phyloP scores from a whole-genome alignment of 495 filamentous ascomycete species.

The Penicillium argentinense region DNA sequence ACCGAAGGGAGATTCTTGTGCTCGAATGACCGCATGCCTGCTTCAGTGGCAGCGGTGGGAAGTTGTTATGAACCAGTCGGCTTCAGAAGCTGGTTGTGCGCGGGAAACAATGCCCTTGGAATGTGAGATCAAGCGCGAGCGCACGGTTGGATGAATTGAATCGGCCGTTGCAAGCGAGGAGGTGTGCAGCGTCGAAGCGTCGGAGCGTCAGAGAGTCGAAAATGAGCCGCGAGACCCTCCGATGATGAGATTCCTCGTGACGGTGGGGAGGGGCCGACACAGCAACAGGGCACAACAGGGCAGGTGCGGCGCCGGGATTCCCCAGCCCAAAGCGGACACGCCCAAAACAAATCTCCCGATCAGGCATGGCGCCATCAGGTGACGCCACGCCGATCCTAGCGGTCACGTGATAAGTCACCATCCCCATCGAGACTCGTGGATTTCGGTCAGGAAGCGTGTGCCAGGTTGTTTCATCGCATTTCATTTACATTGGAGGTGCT shows the following conservation, averaged over 20 bases:
- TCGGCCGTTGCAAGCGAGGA: no score
- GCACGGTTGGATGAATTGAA: neutral
- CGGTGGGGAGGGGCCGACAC: conserved; percentile 17
- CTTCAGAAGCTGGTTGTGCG: conserved; percentile 1
- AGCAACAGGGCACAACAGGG: conserved; percentile 16
- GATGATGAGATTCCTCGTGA: conserved; percentile 28
- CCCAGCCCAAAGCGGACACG: conserved; percentile 19
- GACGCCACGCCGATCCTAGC: conserved; percentile 23
- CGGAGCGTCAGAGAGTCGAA: conserved; percentile 4
- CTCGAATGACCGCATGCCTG: conserved; percentile 47
- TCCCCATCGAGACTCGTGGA: no score
- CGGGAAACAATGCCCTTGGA: conserved; percentile 12
- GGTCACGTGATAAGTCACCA: conserved; percentile 17
- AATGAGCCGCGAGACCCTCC: conserved; percentile 2
- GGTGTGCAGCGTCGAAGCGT: no score
- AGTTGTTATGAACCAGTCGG: conserved; percentile 13
- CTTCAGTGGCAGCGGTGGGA: conserved; percentile 34
- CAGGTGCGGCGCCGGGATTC: conserved; percentile 32
- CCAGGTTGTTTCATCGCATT: no score
- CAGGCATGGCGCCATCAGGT: conserved; percentile 34
- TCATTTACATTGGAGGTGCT: no score
- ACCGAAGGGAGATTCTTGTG: conserved; percentile 24
- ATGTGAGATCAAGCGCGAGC: conserved; percentile 34
- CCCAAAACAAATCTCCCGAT: conserved; percentile 50
- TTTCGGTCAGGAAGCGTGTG: no score